phyloP scores from a whole-genome alignment of 768 basidiomycete genomes.

The Termitomyces titanicus region DNA sequence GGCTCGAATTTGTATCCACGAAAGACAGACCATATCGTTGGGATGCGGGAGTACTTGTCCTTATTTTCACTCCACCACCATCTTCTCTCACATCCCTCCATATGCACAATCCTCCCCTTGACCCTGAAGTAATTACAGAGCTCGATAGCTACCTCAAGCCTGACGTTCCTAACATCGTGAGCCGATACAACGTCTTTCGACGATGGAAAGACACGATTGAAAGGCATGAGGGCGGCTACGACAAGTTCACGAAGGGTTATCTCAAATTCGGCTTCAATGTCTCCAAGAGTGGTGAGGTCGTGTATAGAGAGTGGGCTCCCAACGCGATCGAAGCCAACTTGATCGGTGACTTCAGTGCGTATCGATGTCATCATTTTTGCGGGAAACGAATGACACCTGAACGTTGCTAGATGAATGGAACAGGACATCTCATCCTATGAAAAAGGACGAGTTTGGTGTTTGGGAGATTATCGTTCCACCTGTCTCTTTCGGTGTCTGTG shows the following conservation, averaged over 20 bases:
- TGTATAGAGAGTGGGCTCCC: conserved; percentile 96
- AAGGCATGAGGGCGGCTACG: conserved; percentile 79
- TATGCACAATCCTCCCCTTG: conserved; percentile 47
- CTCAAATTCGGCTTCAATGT: conserved; percentile 77
- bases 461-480: conserved; percentile 85
- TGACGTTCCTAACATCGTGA: conserved; percentile 65
- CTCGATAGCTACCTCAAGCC: conserved; percentile 74
- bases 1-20: conserved; percentile 5
- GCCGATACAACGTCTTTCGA: conserved; percentile 64
- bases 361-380: conserved; percentile 4
- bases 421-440: conserved; percentile 83
- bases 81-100: conserved; percentile 7
- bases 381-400: conserved; percentile 1
- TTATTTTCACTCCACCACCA: conserved; percentile 18
- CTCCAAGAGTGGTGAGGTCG: conserved; percentile 58
- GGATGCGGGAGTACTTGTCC: neutral
- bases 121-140: conserved; percentile 53
- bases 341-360: conserved; percentile 96
- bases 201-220: conserved; percentile 78
- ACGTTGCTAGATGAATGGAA: conserved; percentile 75
- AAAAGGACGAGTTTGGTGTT: conserved; percentile 77
- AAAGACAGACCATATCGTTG: neutral
- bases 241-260: conserved; percentile 78
- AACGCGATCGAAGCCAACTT: conserved; percentile 78
- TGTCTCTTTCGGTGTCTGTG: conserved; percentile 60